Evolutionary conservation across 2,329 filamentous ascomycete species (phyloP).

Genomic region (Ceratocystis ficicola): DNA sequence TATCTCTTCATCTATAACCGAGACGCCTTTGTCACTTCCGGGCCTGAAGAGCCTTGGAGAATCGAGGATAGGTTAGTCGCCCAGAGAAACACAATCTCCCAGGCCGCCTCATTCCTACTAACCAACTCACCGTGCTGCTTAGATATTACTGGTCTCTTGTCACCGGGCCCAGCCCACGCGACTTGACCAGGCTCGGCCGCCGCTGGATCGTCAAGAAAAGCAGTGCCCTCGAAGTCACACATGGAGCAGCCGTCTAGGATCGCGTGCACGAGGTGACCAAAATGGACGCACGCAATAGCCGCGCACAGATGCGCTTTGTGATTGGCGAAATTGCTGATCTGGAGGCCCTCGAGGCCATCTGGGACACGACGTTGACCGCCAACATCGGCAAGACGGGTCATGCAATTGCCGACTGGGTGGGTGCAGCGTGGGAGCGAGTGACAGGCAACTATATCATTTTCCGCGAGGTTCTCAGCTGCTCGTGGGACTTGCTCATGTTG

Average conservation of each 20-base stretch:
- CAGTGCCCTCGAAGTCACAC: conserved; percentile 2
- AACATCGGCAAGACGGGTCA: background rate
- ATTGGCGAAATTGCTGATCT: conserved; percentile 4
- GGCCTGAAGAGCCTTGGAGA: background rate
- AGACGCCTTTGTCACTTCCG: background rate
- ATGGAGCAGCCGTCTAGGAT: background rate
- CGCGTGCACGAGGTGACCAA: conserved; percentile 11
- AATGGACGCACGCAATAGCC: conserved; percentile 14
- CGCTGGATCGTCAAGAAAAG: conserved; percentile 12
- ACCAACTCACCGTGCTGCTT: background rate
- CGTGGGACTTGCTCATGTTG: background rate
- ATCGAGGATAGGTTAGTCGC: background rate
- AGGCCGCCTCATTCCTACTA: background rate
- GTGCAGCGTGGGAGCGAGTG: conserved; percentile 2
- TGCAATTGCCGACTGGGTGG: conserved; percentile 15
- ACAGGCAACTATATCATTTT: background rate
- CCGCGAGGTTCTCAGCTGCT: background rate
- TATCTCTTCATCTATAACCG: conserved; percentile 12
- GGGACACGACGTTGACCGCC: background rate
- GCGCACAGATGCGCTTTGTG: conserved; percentile 6
- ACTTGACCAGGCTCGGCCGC: background rate
- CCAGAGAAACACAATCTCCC: background rate
- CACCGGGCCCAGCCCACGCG: background rate
- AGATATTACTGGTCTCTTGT: conserved; percentile 15
- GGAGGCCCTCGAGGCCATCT: background rate